Evolutionary conservation across 495 filamentous ascomycete species (phyloP), one percentile per base, ranked within the genome.

Genomic region (Xylaria grammica): DNA sequence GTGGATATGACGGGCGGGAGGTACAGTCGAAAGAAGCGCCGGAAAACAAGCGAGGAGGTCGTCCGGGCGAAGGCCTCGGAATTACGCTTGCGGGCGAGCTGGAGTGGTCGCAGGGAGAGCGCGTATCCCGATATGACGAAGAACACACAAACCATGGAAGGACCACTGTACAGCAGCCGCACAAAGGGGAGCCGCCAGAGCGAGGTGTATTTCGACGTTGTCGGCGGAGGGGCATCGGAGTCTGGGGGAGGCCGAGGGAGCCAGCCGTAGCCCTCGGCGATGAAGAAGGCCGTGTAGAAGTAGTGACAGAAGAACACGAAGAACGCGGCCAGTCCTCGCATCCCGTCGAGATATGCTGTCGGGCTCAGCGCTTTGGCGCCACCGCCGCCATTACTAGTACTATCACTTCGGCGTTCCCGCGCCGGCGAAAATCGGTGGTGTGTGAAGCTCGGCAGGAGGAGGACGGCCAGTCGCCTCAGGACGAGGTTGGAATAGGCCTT

Each of bases 61-160:
- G 80, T 80, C 36, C 58, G 51, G 1, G 73, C 62, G 19, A 80
- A 70, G 1, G 61, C 71, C 15, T 74, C 66, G 42, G 65, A 70
- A 11, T 79, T 75, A 13, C 81, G 82, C 51, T 69, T 76, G 34
- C 84, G 85, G 45, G 83, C 80, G 20, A 85, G 79, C 65, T 84
- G 86, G 8, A 91, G 68, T 0, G 90, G 87, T 52, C 88, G 88
- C 29, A 87, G 81, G 51, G 84, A 85, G 7, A 92, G 80, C 1
- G 89, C 89, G 67, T 89, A 90, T 65, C 90, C 90, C 4, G 88
- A 90, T 50, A 93, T 85, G 56, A 92, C 87, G 75, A 91, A 91
- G 78, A 92, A 92, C 55, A 91, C 84, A 72, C 84, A 84, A 29
- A 91, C 90, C 86, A 90, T 90, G 26, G 89, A 86, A 52, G 87